Conservation (phyloP, 176 grass and related monocot genomes). For the Aegilops bicornis region DNA sequence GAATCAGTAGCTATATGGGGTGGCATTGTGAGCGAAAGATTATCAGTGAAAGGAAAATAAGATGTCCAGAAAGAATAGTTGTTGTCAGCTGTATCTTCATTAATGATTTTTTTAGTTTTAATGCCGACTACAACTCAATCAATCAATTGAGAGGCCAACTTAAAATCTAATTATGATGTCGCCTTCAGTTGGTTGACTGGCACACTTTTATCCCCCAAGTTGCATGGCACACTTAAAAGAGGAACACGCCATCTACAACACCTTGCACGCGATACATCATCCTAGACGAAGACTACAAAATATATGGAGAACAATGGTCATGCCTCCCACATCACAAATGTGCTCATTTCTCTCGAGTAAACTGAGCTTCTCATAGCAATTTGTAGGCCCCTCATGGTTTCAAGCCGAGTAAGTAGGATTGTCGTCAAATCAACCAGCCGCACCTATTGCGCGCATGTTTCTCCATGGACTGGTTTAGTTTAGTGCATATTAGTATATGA, state of each 20-base stretch:
- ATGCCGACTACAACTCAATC: no score
- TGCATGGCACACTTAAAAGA: slow-evolving; percentile 31
- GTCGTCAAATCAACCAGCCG: no score
- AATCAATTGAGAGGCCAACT: no score
- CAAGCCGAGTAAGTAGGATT: background rate
- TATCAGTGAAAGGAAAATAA: background rate
- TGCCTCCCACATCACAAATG: background rate
- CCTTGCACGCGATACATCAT: background rate
- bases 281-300: no score
- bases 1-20: background rate
- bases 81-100: background rate
- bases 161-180: background rate
- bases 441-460: no score
- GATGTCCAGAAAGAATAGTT: background rate
- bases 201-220: background rate
- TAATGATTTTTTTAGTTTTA: background rate
- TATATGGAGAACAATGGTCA: no score
- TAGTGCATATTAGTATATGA: no score
- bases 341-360: slow-evolving; percentile 17
- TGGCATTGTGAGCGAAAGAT: background rate
- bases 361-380: slow-evolving; percentile 1
- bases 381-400: background rate
- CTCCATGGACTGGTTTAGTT: no score
- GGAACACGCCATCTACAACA: background rate
- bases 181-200: background rate